A percentile compares a stretch with the other conserved stretches of the same genome.
Conservation (phyloP, 208 protist genomes). For the Phytomonas sp. region DNA sequence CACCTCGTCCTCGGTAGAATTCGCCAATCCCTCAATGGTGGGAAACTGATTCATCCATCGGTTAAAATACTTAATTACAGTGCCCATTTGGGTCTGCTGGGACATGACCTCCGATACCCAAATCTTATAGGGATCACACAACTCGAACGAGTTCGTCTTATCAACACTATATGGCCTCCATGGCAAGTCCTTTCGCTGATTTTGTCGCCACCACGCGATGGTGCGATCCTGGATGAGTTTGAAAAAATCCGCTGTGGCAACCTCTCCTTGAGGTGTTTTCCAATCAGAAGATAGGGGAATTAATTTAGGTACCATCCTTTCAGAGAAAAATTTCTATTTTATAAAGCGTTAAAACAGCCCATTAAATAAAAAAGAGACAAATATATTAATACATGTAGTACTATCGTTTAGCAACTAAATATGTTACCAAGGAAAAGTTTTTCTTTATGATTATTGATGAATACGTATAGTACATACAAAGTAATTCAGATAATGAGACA, state of each 20-base stretch:
- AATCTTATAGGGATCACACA: constrained; percentile 73
- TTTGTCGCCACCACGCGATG: constrained; percentile 24
- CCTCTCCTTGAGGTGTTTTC: constrained; percentile 11
- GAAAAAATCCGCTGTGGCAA: constrained; percentile 18
- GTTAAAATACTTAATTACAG: constrained; percentile 85
- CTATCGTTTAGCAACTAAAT: background rate
- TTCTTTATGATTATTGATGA: background rate
- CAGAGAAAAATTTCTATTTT: constrained; percentile 2
- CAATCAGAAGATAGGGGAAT: constrained; percentile 9
- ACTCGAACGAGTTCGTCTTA: background rate
- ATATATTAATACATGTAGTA: constrained; percentile 1
- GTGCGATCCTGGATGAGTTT: constrained; percentile 20
- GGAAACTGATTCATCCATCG: constrained; percentile 88
- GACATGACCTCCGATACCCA: constrained; percentile 95
- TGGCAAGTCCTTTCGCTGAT: constrained; percentile 28
- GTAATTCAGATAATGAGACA: background rate
- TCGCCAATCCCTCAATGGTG: constrained; percentile 61
- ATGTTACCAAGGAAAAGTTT: background rate
- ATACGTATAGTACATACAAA: background rate
- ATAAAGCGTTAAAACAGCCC: background rate
- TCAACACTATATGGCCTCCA: constrained; percentile 16
- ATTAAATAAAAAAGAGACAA: constrained; percentile 9
- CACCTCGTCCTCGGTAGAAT: constrained; percentile 78
- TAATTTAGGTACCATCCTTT: background rate
- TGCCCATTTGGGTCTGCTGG: constrained; percentile 91